A percentile compares a stretch with the other conserved stretches of the same genome.
phyloP scores from a whole-genome alignment of 805 yeast species.

The Blastobotrys attinorum region DNA sequence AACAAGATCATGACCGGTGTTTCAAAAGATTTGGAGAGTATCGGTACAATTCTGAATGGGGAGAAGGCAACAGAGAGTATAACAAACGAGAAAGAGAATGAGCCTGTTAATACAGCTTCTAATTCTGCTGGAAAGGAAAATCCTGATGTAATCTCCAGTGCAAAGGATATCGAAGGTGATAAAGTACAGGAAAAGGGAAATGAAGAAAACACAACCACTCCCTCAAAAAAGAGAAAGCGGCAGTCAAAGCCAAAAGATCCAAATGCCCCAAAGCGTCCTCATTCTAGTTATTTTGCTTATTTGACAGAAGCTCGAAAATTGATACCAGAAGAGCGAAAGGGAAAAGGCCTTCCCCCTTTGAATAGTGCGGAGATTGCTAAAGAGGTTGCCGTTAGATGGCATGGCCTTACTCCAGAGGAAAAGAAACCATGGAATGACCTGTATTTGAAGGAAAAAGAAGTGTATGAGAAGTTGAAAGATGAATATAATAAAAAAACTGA shows the following conservation, averaged over 20 bases:
- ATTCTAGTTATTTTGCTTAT: conserved; percentile 77
- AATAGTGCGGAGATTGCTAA: conserved; percentile 72
- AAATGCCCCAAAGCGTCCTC: conserved; percentile 91
- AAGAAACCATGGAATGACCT: conserved; percentile 62
- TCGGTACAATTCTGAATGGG: conserved; percentile 10
- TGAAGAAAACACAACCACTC: too few relatives aligned
- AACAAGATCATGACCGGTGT: conserved; percentile 29
- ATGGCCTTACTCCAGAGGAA: conserved; percentile 56
- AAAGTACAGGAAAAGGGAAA: too few relatives aligned
- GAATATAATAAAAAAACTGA: conserved; percentile 34
- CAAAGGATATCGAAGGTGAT: too few relatives aligned
- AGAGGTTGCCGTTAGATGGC: conserved; percentile 76
- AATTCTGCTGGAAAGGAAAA: conserved; percentile 16
- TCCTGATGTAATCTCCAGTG: conserved; percentile 11
- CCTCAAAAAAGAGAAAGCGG: conserved; percentile 41
- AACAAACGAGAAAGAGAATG: not conserved
- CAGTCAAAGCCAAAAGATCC: conserved; percentile 56
- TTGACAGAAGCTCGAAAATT: conserved; percentile 65
- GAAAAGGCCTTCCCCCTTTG: conserved; percentile 51
- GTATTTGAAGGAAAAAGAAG: conserved; percentile 37
- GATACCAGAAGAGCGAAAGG: conserved; percentile 59
- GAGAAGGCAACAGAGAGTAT: conserved; percentile 1
- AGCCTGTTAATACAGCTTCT: conserved; percentile 16
- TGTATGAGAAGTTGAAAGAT: conserved; percentile 39
- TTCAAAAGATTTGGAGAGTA: conserved; percentile 19